phyloP scores from a whole-genome alignment of 257 asterid species.

The Solanum virginianum region DNA sequence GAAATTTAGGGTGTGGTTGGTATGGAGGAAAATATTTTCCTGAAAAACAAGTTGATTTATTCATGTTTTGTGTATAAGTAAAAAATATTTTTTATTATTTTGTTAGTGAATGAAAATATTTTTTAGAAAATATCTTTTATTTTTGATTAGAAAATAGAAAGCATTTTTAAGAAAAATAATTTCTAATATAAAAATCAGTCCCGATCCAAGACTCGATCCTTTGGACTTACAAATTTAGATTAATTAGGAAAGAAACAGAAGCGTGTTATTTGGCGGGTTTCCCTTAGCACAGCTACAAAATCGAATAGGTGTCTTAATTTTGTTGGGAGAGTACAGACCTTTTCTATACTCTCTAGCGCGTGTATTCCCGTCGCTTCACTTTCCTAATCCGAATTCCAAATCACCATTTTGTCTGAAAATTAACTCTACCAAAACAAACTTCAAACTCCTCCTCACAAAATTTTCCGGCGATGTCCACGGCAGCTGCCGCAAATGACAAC shows the following conservation, averaged over 20 bases:
- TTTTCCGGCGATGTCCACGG: constrained; percentile 8
- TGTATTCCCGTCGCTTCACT: not conserved
- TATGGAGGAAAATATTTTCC: too few relatives aligned
- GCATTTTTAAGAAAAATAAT: too few relatives aligned
- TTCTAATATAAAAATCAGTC: too few relatives aligned
- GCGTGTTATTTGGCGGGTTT: not conserved
- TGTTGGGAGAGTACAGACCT: not conserved
- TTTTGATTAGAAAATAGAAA: too few relatives aligned
- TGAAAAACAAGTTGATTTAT: too few relatives aligned
- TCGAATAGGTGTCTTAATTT: not conserved
- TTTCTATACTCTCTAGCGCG: not conserved
- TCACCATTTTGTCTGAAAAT: not conserved
- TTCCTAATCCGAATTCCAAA: not conserved
- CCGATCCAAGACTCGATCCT: too few relatives aligned
- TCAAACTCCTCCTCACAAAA: not conserved
- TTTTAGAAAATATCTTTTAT: too few relatives aligned
- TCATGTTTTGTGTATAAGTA: too few relatives aligned
- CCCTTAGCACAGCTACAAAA: not conserved
- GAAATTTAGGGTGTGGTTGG: too few relatives aligned
- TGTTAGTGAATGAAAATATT: too few relatives aligned
- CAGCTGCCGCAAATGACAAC: not conserved
- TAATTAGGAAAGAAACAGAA: not conserved
- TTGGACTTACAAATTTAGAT: too few relatives aligned
- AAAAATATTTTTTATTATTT: too few relatives aligned
- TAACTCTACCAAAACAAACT: not conserved